Evolutionary conservation across 2,329 filamentous ascomycete genomes (phyloP).

Genomic region (Diaporthe sp.): DNA sequence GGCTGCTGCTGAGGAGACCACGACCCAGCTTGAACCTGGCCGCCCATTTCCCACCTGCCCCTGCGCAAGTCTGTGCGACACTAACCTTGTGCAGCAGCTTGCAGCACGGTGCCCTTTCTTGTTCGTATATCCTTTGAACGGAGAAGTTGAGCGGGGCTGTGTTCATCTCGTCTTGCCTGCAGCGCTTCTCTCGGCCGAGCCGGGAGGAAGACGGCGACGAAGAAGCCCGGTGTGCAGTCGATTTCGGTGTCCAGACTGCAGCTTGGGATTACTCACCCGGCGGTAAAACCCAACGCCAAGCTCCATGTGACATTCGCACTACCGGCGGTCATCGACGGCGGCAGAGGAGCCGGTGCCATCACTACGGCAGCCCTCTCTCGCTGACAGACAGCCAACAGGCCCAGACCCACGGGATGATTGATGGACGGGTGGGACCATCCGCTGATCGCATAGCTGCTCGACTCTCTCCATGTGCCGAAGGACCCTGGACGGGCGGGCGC

Average conservation of each 20-base stretch:
- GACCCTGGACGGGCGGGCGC: constrained; percentile 4
- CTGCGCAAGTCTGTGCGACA: constrained; percentile 34
- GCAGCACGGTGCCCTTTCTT: neutral
- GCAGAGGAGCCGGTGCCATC: neutral
- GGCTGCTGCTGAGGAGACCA: constrained; percentile 2
- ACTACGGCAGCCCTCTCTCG: neutral
- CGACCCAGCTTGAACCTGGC: neutral
- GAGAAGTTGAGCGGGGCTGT: neutral
- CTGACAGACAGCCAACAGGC: constrained; percentile 16
- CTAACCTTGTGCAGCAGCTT: constrained; percentile 32
- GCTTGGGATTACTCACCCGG: neutral
- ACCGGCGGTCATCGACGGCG: constrained; percentile 8
- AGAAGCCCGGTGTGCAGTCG: neutral
- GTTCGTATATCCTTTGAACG: neutral
- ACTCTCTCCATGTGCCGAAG: constrained; percentile 15
- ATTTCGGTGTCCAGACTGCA: neutral
- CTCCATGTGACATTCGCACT: neutral
- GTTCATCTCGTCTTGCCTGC: constrained; percentile 25
- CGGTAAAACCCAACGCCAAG: neutral
- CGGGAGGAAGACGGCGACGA: neutral
- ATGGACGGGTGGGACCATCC: constrained; percentile 18
- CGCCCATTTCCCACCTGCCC: constrained; percentile 13
- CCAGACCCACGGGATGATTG: constrained; percentile 8
- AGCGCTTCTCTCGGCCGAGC: neutral
- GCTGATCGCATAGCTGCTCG: constrained; percentile 8